Evolutionary conservation across 2,329 filamentous ascomycete genomes (phyloP).

Genomic region (Macroventuria anomochaeta): DNA sequence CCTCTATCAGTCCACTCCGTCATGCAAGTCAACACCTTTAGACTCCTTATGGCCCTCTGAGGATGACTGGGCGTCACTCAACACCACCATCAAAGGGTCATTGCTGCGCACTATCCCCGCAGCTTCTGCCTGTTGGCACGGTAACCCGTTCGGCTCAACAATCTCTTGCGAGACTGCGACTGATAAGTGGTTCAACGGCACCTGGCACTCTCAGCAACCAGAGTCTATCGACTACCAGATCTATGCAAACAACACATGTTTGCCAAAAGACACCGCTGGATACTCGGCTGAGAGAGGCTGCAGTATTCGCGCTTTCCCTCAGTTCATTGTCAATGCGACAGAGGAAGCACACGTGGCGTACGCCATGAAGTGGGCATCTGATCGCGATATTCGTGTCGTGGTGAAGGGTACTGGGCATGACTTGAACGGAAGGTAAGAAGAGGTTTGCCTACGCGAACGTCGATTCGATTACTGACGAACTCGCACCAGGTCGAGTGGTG

Average conservation of each 20-base stretch:
- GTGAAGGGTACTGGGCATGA: conserved; percentile 23
- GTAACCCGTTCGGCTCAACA: conserved; percentile 35
- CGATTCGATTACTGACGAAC: background rate
- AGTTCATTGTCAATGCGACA: conserved; percentile 46
- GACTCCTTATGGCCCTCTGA: conserved; percentile 3
- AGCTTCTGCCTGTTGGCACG: conserved; percentile 24
- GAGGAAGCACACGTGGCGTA: conserved; percentile 32
- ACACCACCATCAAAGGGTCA: conserved; percentile 40
- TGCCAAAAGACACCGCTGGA: conserved; percentile 34
- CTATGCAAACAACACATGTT: conserved; percentile 45
- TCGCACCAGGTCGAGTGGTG: conserved; percentile 22
- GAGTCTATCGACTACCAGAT: conserved; percentile 42
- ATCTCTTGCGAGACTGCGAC: conserved; percentile 32
- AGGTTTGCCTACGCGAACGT: too few relatives aligned
- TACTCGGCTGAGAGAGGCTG: conserved; percentile 37
- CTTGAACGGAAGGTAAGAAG: conserved; percentile 17
- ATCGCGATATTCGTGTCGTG: conserved; percentile 16
- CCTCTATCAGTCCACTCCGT: background rate
- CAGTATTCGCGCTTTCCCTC: conserved; percentile 36
- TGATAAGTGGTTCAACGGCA: conserved; percentile 37
- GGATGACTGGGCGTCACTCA: conserved; percentile 35
- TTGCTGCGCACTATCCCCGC: conserved; percentile 40
- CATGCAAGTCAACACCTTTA: conserved; percentile 5
- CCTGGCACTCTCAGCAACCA: conserved; percentile 40
- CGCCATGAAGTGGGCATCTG: conserved; percentile 39